phyloP scores from a whole-genome alignment of 139 green algal species.

The Asterochloris sp. region DNA sequence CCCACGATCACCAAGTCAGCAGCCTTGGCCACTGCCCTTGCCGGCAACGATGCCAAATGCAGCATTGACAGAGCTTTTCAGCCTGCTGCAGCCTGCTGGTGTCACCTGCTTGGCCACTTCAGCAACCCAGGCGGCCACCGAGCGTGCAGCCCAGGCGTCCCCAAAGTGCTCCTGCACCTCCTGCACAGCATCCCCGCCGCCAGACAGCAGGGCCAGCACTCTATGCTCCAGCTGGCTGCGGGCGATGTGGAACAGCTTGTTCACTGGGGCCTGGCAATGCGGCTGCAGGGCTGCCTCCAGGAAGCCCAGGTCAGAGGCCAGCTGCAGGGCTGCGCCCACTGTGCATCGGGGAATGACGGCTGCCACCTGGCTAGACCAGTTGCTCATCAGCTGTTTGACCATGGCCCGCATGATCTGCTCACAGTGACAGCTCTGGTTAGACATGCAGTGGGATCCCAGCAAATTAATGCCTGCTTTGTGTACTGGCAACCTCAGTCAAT shows the following conservation, averaged over 20 bases:
- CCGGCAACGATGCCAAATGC: no score
- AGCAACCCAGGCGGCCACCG: constrained; percentile 4
- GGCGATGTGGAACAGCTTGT: background rate
- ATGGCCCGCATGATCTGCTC: constrained; percentile 13
- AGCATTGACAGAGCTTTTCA: no score
- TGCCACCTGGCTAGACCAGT: constrained; percentile 1
- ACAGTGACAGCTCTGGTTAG: background rate
- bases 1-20: no score
- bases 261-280: background rate
- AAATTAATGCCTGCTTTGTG: background rate
- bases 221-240: background rate
- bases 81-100: background rate
- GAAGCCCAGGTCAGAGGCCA: background rate
- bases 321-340: constrained; percentile 13
- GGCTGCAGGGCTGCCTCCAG: background rate
- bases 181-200: background rate
- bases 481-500: background rate
- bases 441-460: background rate
- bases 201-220: background rate
- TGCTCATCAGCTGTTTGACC: constrained; percentile 6
- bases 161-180: background rate
- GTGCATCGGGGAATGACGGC: background rate
- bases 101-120: background rate
- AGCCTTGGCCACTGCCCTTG: no score
- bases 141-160: background rate